Conservation (phyloP, 73 alveolate genomes). For the Symbiodinium natans region DNA sequence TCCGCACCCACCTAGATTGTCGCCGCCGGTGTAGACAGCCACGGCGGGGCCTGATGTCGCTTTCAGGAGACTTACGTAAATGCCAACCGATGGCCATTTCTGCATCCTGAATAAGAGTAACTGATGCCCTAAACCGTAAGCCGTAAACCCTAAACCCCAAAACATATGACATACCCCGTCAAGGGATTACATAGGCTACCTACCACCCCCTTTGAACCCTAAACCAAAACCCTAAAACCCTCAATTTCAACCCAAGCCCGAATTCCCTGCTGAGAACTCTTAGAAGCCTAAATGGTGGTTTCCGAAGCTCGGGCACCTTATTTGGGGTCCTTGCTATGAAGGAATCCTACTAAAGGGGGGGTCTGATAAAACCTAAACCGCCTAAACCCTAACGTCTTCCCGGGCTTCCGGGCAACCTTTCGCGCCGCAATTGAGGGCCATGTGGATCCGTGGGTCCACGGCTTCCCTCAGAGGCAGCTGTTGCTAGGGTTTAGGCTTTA, state of each 20-base stretch:
- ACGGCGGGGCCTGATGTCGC: background rate
- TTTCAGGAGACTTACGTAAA: too few relatives aligned
- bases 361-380: background rate
- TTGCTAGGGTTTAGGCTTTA: background rate
- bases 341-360: too few relatives aligned
- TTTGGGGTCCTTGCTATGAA: too few relatives aligned
- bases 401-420: background rate
- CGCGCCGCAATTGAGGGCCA: constrained; percentile 68
- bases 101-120: too few relatives aligned
- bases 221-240: background rate
- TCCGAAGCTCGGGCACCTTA: too few relatives aligned
- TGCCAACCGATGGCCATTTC: too few relatives aligned
- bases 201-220: background rate
- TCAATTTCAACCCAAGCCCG: background rate
- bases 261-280: background rate
- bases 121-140: background rate
- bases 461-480: background rate
- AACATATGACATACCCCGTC: too few relatives aligned
- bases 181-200: background rate
- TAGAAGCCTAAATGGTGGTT: too few relatives aligned
- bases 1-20: background rate
- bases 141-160: background rate
- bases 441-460: constrained; percentile 68
- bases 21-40: background rate
- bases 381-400: background rate